Evolutionary conservation across 257 asterid species (phyloP).

Genomic region (Solanum habrochaites): DNA sequence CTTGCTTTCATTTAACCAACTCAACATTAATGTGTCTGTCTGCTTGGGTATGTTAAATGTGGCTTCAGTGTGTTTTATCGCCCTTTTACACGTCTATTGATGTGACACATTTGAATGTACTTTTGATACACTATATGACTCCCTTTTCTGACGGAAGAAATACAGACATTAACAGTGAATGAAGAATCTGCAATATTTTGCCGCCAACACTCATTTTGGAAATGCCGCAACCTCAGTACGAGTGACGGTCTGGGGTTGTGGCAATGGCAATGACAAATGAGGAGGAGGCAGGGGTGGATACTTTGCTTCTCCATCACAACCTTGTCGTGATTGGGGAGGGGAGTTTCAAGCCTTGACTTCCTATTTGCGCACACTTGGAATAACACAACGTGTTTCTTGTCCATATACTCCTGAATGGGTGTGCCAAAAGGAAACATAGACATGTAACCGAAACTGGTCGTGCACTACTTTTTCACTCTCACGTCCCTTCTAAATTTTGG

Average conservation of each 20-base stretch:
- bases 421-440: no score
- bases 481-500: no score
- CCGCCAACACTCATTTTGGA: background rate
- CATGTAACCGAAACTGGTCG: no score
- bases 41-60: background rate
- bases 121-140: background rate
- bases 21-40: background rate
- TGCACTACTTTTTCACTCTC: no score
- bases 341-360: no score
- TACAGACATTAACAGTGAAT: no score
- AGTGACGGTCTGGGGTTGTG: background rate
- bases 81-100: background rate
- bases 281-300: background rate
- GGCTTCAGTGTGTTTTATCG: background rate
- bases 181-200: background rate
- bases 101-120: background rate
- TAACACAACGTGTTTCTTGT: no score
- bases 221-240: background rate
- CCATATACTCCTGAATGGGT: no score
- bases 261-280: background rate
- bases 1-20: background rate
- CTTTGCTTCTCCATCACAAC: background rate
- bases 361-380: no score
- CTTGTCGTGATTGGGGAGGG: background rate
- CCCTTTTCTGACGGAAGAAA: no score